A percentile compares a stretch with the other conserved stretches of the same genome.
Evolutionary conservation across 345 rosid species (phyloP).

Genomic region (Eucalyptus curtisii): DNA sequence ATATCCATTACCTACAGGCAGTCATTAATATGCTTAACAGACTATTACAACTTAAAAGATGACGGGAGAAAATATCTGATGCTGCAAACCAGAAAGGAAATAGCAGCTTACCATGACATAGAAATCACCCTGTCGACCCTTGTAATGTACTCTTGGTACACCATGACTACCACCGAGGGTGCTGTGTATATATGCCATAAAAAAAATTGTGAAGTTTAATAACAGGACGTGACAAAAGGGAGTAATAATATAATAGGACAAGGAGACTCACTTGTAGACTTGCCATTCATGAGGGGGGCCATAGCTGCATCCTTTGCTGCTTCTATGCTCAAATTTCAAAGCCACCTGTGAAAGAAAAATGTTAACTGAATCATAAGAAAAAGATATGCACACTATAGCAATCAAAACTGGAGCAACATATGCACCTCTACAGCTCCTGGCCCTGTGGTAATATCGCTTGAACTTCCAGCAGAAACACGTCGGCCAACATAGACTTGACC

Average conservation of each 20-base stretch:
- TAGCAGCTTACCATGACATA: constrained; percentile 31
- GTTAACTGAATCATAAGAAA: not conserved
- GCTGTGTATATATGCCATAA: constrained; percentile 2
- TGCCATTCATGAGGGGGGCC: constrained; percentile 73
- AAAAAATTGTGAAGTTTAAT: not conserved
- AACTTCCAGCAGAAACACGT: constrained; percentile 24
- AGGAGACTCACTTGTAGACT: constrained; percentile 34
- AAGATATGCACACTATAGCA: not conserved
- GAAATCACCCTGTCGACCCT: constrained; percentile 51
- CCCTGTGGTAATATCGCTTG: constrained; percentile 13
- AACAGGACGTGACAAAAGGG: not conserved
- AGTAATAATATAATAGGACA: not conserved
- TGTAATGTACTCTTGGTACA: constrained; percentile 33
- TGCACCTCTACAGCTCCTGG: constrained; percentile 30
- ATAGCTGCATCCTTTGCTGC: constrained; percentile 51
- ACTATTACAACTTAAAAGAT: not conserved
- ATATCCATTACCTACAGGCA: constrained; percentile 40
- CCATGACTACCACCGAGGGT: constrained; percentile 40
- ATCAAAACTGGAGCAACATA: not conserved
- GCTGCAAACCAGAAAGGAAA: not conserved
- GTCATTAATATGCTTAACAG: not conserved
- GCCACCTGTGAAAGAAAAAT: constrained; percentile 34
- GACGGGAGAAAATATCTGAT: not conserved
- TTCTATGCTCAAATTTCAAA: constrained; percentile 50
- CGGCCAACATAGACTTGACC: constrained; percentile 72